Percentiles rank a stretch among this genome's conserved stretches.
phyloP scores from a whole-genome alignment of 1,284 basidiomycete species.

The Ustilago curta region DNA sequence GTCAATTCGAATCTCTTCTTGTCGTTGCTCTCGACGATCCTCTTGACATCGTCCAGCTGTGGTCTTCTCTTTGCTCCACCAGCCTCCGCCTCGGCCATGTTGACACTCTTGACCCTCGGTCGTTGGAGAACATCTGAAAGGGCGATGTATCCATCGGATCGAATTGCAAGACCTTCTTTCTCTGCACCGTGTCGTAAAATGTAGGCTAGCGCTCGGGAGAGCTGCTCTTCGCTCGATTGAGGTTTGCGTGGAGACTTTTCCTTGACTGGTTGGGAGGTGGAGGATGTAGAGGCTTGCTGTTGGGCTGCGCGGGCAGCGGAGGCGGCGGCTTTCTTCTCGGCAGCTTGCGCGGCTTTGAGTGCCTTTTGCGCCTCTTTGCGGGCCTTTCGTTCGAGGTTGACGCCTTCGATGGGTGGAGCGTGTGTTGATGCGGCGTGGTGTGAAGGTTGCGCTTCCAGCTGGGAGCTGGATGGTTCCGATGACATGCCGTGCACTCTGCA shows the following conservation, averaged over 20 bases:
- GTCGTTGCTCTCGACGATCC: conserved; percentile 54
- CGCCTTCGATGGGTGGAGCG: background rate
- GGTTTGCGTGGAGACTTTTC: background rate
- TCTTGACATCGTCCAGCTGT: conserved; percentile 43
- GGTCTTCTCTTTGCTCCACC: conserved; percentile 25
- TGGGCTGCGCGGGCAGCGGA: conserved; percentile 2
- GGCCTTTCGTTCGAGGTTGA: conserved; percentile 45
- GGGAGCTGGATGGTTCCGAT: background rate
- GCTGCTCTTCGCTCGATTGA: conserved; percentile 50
- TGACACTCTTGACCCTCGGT: conserved; percentile 57
- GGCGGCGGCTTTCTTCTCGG: conserved; percentile 26
- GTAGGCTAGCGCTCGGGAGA: conserved; percentile 85
- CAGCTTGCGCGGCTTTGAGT: conserved; percentile 27
- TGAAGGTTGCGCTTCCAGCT: background rate
- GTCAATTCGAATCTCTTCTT: conserved; percentile 64
- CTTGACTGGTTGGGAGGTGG: background rate
- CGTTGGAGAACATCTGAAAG: conserved; percentile 73
- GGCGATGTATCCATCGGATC: conserved; percentile 82
- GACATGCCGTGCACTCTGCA: background rate
- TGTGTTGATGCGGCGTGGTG: background rate
- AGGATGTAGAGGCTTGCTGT: conserved; percentile 8
- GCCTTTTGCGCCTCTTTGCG: conserved; percentile 53
- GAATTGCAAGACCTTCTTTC: conserved; percentile 79
- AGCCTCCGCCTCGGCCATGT: conserved; percentile 41
- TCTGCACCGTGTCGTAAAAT: conserved; percentile 85